Evolutionary conservation across 805 yeast species (phyloP), one percentile per base, ranked within the genome.

Genomic region (Kodamaea kakaduensis): DNA sequence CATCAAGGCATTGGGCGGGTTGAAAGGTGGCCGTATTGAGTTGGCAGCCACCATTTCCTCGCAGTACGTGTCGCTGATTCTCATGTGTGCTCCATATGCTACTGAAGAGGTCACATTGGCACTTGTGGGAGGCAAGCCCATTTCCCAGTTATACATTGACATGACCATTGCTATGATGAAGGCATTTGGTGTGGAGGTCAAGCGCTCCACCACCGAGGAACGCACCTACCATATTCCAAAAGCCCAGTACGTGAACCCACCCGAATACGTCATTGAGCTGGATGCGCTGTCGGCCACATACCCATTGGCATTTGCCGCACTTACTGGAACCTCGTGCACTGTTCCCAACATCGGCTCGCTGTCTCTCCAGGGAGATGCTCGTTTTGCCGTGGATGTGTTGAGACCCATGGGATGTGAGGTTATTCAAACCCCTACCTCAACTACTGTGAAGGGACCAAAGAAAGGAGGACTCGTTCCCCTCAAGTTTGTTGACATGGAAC

Each of bases 1-100:
- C 34, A 77, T 89, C 25, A 52, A 69, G 38, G 78, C 94, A 25
- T 85, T 84, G 13, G 63, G 69, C 16, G 83, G 85, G 8, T 73
- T 90, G 46, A 70, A 73, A 45, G 98, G 98, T 54, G 98, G 98
- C 15, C 69, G 85, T 45, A 87, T 93, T 44, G 96, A 89, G 60
- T 71, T 93, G 31, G 90, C 90, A 25, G 98, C 98, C 15, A 89
- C 97, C 4, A 85, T 93, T 29, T 89, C 97, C 1, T 93, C 97
- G 9, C 98, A 93, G 61, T 93, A 93, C 51, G 98, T 93, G 30
- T 89, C 97, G 1, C 90, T 97, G 0, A 74, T 93, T 37, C 73
- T 93, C 52, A 88, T 93, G 96, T 85, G 96, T 61, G 97, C 98
- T 23, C 98, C 98, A 32, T 93, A 89, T 54, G 97, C 97, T 8